phyloP scores from a whole-genome alignment of 225 moss, liverwort and hornwort genomes.

The Polytrichum formosum region DNA sequence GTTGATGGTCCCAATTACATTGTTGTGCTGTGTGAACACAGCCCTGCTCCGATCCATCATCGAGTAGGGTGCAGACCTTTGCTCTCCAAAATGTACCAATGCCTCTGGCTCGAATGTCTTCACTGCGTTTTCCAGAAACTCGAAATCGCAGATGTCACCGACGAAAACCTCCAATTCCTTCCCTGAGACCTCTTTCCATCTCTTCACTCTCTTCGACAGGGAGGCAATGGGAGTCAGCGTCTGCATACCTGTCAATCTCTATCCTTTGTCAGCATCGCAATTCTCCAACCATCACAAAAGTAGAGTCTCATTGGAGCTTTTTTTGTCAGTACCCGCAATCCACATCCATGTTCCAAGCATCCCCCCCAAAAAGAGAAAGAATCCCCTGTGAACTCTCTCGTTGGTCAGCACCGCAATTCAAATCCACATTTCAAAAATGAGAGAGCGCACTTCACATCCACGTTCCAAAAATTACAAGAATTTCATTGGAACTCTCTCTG shows the following conservation, averaged over 20 bases:
- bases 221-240: constrained; percentile 85
- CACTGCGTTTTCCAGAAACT: constrained; percentile 83
- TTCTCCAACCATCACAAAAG: too few relatives aligned
- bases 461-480: too few relatives aligned
- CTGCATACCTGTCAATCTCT: constrained; percentile 30
- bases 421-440: too few relatives aligned
- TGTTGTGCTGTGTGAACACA: constrained; percentile 90
- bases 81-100: constrained; percentile 91
- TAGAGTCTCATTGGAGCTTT: too few relatives aligned
- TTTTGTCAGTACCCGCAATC: too few relatives aligned
- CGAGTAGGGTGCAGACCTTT: constrained; percentile 93
- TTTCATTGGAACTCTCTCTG: too few relatives aligned
- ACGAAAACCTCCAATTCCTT: constrained; percentile 69
- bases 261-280: too few relatives aligned
- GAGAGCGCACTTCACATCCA: too few relatives aligned
- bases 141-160: constrained; percentile 91
- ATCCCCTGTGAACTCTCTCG: too few relatives aligned
- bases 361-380: too few relatives aligned
- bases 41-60: constrained; percentile 95
- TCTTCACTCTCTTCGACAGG: constrained; percentile 77
- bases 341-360: too few relatives aligned
- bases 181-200: constrained; percentile 76
- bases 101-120: constrained; percentile 74
- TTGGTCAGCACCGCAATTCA: too few relatives aligned
- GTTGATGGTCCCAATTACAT: constrained; percentile 91